These are phyloP conservation scores for Aspergillus niger DNA, from an alignment of 2,329 filamentous ascomycete species.

Conservation along the genomic window DNA sequence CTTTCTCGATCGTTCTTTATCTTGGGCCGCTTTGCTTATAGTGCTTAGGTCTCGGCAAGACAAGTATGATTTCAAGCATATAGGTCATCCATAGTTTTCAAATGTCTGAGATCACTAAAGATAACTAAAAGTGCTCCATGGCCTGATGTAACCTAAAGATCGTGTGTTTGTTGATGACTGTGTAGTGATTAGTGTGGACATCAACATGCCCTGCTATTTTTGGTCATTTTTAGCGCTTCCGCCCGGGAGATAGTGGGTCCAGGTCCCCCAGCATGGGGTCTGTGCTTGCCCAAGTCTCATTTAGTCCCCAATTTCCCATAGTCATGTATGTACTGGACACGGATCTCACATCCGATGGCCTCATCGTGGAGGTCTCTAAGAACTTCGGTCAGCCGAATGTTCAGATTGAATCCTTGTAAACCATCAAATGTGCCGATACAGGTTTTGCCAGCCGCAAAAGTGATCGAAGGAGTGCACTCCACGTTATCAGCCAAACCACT, in stretches of 20 bases:
- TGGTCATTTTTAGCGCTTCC: too few species aligned
- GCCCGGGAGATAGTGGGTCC: too few species aligned
- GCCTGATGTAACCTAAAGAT: too few species aligned
- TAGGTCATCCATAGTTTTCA: slow-evolving; percentile 33
- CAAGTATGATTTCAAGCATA: slow-evolving; percentile 29
- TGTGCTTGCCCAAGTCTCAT: background rate
- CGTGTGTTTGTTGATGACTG: too few species aligned
- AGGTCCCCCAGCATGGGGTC: background rate
- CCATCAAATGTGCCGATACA: slow-evolving; percentile 1
- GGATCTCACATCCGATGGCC: background rate
- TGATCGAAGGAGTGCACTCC: too few species aligned
- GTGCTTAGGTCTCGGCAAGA: slow-evolving; percentile 23
- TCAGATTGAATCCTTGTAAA: background rate
- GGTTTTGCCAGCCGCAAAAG: too few species aligned
- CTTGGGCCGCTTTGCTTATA: background rate
- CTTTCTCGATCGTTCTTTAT: slow-evolving; percentile 6
- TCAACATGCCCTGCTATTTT: too few species aligned
- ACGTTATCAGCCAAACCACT: slow-evolving; percentile 19
- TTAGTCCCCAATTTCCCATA: background rate
- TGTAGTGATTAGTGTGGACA: too few species aligned
- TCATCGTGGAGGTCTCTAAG: background rate
- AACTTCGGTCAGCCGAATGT: background rate
- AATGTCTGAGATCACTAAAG: background rate
- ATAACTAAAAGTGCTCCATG: background rate
- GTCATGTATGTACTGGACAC: background rate